Evolutionary conservation across 2,329 filamentous ascomycete genomes (phyloP).

Genomic region (Fusarium sp.): DNA sequence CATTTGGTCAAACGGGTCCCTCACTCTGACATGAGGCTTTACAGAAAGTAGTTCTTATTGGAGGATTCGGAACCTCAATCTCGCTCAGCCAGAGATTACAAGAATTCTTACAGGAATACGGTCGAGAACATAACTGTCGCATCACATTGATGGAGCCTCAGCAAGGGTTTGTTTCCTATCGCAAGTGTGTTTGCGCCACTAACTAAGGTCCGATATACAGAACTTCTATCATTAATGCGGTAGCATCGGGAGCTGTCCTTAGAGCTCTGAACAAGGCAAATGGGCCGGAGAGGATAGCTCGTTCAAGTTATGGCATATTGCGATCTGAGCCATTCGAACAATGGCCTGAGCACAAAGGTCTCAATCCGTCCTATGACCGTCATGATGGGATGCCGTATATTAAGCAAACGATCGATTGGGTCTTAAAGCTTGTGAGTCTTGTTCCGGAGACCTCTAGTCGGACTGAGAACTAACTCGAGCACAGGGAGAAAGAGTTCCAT

Average conservation of each 20-base stretch:
- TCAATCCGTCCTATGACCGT: accelerated
- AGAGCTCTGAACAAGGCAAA: not conserved
- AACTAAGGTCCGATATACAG: accelerated
- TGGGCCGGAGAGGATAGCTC: not conserved
- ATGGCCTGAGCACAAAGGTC: not conserved
- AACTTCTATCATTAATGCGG: not conserved
- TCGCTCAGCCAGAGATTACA: not conserved
- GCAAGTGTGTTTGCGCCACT: accelerated
- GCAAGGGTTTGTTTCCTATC: not conserved
- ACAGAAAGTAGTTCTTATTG: slow-evolving; percentile 2
- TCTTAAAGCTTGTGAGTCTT: not conserved
- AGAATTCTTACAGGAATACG: accelerated
- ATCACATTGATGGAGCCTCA: accelerated
- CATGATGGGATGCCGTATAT: not conserved
- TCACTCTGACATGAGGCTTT: accelerated
- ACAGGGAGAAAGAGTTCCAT: not conserved
- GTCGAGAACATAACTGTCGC: accelerated
- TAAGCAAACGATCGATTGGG: not conserved
- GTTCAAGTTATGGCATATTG: not conserved
- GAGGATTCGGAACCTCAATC: not conserved
- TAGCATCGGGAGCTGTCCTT: not conserved
- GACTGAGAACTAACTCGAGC: not conserved
- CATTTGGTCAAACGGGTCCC: accelerated
- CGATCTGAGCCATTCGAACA: not conserved
- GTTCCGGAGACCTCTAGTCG: too few relatives aligned